Evolutionary conservation across 768 basidiomycete species (phyloP).

Genomic region (Naganishia kalamii): DNA sequence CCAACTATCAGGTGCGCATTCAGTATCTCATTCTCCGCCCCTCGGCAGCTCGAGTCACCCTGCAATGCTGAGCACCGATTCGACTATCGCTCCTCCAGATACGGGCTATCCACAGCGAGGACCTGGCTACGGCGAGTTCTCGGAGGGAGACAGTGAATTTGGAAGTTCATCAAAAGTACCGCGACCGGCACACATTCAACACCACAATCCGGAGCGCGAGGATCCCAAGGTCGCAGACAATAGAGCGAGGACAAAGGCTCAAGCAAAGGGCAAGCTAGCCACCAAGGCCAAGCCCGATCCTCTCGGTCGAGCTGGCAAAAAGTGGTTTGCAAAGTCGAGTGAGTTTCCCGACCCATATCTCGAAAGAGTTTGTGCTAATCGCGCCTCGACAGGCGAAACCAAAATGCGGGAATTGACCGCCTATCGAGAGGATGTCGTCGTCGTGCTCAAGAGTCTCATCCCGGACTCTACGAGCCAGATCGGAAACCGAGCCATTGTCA

Average conservation of each 20-base stretch:
- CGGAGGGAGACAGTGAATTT: background rate
- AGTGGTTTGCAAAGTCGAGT: constrained; percentile 11
- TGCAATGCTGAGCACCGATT: constrained; percentile 15
- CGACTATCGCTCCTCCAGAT: background rate
- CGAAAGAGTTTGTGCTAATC: background rate
- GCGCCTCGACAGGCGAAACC: background rate
- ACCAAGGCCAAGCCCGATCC: background rate
- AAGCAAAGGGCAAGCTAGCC: constrained; percentile 10
- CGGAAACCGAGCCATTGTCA: background rate
- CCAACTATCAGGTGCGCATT: constrained; percentile 8
- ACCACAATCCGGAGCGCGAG: constrained; percentile 2
- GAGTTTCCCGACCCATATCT: background rate
- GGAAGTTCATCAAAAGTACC: background rate
- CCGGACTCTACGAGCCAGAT: background rate
- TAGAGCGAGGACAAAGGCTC: background rate
- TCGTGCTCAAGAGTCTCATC: background rate
- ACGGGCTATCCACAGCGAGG: background rate
- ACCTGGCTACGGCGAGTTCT: background rate
- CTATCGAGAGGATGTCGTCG: constrained; percentile 5
- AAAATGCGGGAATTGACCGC: constrained; percentile 11
- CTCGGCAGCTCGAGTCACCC: background rate
- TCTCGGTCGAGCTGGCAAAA: background rate
- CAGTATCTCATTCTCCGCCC: background rate
- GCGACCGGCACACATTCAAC: background rate
- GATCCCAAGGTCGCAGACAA: constrained; percentile 1